Evolutionary conservation across 1,284 basidiomycete species (phyloP).

Genomic region (Irpex rosettiformis): DNA sequence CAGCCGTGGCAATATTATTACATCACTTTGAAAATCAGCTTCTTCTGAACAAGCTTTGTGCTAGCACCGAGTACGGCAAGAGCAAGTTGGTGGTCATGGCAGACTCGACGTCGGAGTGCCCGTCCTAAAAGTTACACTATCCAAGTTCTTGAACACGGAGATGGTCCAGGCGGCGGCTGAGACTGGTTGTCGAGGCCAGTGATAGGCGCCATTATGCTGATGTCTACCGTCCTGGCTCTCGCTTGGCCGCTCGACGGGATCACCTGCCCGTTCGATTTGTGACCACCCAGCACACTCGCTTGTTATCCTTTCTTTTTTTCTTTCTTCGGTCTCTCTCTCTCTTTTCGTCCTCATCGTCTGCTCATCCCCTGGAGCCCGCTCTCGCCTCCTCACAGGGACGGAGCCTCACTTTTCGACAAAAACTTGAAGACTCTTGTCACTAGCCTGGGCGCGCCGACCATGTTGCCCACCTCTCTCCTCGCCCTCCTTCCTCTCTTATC

Average conservation of each 20-base stretch:
- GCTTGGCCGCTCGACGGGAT: background rate
- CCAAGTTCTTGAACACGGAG: background rate
- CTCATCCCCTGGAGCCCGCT: background rate
- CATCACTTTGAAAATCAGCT: background rate
- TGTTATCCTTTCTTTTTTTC: background rate
- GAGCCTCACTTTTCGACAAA: background rate
- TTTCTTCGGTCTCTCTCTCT: background rate
- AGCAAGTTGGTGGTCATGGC: background rate
- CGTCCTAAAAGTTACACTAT: too few species aligned
- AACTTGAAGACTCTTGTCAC: background rate
- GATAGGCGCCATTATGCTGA: background rate
- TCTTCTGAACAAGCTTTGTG: background rate
- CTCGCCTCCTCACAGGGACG: background rate
- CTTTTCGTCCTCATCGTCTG: background rate
- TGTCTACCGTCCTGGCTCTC: background rate
- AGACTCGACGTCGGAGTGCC: too few species aligned
- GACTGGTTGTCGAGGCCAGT: background rate
- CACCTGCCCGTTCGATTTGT: background rate
- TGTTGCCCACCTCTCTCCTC: conserved; percentile 35
- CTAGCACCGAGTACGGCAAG: background rate
- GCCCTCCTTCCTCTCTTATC: conserved; percentile 29
- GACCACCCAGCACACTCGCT: background rate
- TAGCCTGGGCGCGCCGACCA: conserved; percentile 9
- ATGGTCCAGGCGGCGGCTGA: background rate
- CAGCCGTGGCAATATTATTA: too few species aligned